Evolutionary conservation across 768 basidiomycete genomes (phyloP).

Genomic region (Termitomyces sp.): DNA sequence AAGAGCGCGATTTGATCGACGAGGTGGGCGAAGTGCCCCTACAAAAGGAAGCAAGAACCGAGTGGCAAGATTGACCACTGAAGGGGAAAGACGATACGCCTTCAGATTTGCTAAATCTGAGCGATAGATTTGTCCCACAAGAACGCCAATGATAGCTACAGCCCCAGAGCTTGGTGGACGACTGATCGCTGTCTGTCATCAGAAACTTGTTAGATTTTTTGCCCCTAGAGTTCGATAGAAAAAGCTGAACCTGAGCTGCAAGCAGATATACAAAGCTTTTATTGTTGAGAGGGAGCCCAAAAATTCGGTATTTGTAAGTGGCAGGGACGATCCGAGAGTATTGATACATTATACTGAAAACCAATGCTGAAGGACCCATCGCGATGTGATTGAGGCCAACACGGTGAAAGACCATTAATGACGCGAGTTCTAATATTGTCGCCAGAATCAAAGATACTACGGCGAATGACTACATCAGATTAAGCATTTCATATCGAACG

Average conservation of each 20-base stretch:
- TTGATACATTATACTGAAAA: conserved; percentile 83
- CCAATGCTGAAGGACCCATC: conserved; percentile 65
- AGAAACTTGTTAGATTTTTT: neutral
- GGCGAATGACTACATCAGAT: conserved; percentile 61
- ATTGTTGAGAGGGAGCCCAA: conserved; percentile 69
- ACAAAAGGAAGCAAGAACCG: conserved; percentile 61
- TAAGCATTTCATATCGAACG: conserved; percentile 4
- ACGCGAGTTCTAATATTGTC: conserved; percentile 60
- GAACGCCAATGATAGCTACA: conserved; percentile 56
- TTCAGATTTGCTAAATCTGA: conserved; percentile 79
- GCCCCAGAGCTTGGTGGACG: conserved; percentile 62
- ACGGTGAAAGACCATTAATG: conserved; percentile 59
- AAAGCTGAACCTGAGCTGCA: conserved; percentile 55
- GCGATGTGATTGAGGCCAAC: conserved; percentile 70
- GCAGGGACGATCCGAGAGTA: conserved; percentile 74
- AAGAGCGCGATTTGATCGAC: conserved; percentile 67
- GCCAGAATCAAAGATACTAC: conserved; percentile 60
- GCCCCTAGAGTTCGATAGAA: neutral
- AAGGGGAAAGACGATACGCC: conserved; percentile 66
- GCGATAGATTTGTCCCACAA: conserved; percentile 75
- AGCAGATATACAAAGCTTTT: conserved; percentile 71
- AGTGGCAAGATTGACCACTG: conserved; percentile 47
- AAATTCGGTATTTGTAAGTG: conserved; percentile 70
- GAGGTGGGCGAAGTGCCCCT: conserved; percentile 55
- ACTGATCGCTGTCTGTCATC: conserved; percentile 57